A percentile compares a stretch with the other conserved stretches of the same genome.
Conservation (phyloP, 768 basidiomycete genomes). For the Suillus sp. region DNA sequence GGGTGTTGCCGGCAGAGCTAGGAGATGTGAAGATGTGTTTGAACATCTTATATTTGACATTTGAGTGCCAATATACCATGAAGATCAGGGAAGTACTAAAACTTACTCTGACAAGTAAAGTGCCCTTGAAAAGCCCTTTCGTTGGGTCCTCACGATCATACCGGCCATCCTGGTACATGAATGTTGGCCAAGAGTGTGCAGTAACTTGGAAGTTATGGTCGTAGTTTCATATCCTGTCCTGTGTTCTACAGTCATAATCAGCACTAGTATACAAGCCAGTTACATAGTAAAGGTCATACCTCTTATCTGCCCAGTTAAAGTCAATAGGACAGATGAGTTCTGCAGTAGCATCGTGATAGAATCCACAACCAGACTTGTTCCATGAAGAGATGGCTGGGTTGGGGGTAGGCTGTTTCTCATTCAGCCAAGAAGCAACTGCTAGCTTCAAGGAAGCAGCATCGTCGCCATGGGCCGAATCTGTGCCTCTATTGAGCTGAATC, state of each 20-base stretch:
- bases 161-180: conserved; percentile 18
- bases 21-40: conserved; percentile 25
- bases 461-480: conserved; percentile 17
- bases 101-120: conserved; percentile 20
- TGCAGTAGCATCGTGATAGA: conserved; percentile 3
- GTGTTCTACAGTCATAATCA: neutral
- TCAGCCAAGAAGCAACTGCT: conserved; percentile 14
- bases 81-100: neutral
- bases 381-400: neutral
- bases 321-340: conserved; percentile 13
- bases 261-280: neutral
- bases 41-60: conserved; percentile 10
- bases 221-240: conserved; percentile 2
- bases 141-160: conserved; percentile 16
- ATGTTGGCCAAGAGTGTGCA: neutral
- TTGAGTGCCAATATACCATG: neutral
- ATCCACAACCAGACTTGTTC: conserved; percentile 5
- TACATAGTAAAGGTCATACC: neutral
- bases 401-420: neutral
- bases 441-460: conserved; percentile 16
- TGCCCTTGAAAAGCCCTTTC: conserved; percentile 22
- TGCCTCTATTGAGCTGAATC: conserved; percentile 19
- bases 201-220: neutral
- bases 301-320: conserved; percentile 12
- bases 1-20: conserved; percentile 14